Conservation (phyloP, 2,329 filamentous ascomycete species). For the Colletotrichum cordylinicola region DNA sequence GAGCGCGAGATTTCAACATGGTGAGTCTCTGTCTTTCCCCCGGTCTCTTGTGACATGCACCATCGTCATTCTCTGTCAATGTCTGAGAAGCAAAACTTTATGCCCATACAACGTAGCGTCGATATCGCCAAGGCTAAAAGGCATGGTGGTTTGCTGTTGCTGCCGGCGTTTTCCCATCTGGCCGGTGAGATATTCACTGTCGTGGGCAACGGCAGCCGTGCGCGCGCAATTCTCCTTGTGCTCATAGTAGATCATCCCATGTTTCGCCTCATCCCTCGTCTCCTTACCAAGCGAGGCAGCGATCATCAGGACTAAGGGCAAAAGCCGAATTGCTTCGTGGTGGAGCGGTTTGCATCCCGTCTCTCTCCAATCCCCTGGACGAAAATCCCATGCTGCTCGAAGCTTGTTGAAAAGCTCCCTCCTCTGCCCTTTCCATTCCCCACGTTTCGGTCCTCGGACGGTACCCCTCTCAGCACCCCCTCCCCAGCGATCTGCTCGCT, state of each 20-base stretch:
- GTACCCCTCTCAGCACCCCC: neutral
- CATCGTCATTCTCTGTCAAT: neutral
- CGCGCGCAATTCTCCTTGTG: neutral
- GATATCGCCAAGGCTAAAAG: neutral
- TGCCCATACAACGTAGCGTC: neutral
- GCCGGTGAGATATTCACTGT: neutral
- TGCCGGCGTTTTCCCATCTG: neutral
- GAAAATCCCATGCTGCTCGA: neutral
- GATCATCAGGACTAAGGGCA: neutral
- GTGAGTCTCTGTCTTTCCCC: neutral
- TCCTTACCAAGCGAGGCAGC: neutral
- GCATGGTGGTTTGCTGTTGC: neutral
- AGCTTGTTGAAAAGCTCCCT: neutral
- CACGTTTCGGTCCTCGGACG: neutral
- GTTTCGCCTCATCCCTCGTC: neutral
- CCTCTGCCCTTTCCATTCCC: conserved; percentile 5
- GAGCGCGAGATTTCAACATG: neutral
- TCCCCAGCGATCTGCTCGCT: neutral
- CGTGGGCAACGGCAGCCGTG: neutral
- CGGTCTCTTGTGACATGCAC: neutral
- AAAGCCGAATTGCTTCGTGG: neutral
- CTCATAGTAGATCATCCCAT: neutral
- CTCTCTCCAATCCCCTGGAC: conserved; percentile 4
- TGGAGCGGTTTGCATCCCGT: neutral
- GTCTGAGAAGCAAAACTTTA: neutral